A percentile compares a stretch with the other conserved stretches of the same genome.
Conservation (phyloP, 2,329 filamentous ascomycete species). For the Aspergillus chevalieri region DNA sequence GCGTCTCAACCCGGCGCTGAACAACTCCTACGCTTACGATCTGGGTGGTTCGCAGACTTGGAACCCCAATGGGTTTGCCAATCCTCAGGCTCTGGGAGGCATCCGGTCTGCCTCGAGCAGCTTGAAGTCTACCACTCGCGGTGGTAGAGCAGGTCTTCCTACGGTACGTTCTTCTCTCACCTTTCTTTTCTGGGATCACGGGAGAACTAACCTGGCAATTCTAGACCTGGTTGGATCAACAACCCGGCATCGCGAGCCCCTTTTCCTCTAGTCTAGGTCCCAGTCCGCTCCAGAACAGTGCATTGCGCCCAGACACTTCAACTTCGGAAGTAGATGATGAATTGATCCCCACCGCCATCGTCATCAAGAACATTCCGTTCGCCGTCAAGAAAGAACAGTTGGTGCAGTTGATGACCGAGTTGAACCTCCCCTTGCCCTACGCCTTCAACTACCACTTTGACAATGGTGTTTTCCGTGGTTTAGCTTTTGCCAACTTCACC, state of each 20-base stretch:
- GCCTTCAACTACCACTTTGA: constrained; percentile 99
- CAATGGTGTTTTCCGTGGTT: constrained; percentile 88
- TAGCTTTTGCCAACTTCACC: constrained; percentile 98
- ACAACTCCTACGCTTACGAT: constrained; percentile 62
- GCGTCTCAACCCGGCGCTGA: constrained; percentile 54
- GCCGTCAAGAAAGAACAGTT: constrained; percentile 96
- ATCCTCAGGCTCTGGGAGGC: constrained; percentile 58
- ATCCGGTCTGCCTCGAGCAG: constrained; percentile 52
- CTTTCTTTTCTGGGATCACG: no score
- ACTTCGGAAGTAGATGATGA: constrained; percentile 58
- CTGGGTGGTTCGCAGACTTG: constrained; percentile 66
- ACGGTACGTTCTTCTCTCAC: constrained; percentile 53
- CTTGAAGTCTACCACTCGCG: constrained; percentile 50
- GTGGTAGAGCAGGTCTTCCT: constrained; percentile 58
- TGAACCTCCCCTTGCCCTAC: constrained; percentile 89
- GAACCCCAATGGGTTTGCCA: constrained; percentile 69
- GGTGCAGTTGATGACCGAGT: constrained; percentile 85
- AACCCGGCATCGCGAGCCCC: constrained; percentile 42
- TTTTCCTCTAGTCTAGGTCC: constrained; percentile 40
- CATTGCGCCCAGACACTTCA: constrained; percentile 37
- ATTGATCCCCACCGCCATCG: constrained; percentile 94
- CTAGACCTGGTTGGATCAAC: constrained; percentile 61
- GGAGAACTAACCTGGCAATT: background rate
- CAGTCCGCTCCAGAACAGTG: constrained; percentile 35
- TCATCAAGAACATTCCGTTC: constrained; percentile 99